Percentiles rank a stretch among this genome's conserved stretches.
Evolutionary conservation across 768 basidiomycete genomes (phyloP).

Genomic region (Pseudohyphozyma bogoriensis): DNA sequence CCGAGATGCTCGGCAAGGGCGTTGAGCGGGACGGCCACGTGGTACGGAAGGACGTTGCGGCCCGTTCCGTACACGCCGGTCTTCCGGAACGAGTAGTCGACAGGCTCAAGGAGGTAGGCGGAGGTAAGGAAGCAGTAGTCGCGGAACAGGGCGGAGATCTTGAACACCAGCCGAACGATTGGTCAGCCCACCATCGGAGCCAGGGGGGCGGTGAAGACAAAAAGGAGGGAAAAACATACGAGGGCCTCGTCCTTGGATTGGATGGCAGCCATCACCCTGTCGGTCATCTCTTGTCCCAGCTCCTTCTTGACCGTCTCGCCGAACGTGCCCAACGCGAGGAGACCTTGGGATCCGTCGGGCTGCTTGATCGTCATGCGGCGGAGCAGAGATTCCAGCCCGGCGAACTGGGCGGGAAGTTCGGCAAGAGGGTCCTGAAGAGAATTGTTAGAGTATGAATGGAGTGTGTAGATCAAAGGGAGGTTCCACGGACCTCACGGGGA

Average conservation of each 20-base stretch:
- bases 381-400: conserved; percentile 34
- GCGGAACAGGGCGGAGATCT: conserved; percentile 35
- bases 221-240: too few relatives aligned
- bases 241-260: background rate
- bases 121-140: conserved; percentile 37
- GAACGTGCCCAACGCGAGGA: conserved; percentile 34
- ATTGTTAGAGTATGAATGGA: background rate
- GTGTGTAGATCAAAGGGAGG: background rate
- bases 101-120: conserved; percentile 38
- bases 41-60: conserved; percentile 32
- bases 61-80: conserved; percentile 36
- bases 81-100: conserved; percentile 29
- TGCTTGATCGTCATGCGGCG: conserved; percentile 36
- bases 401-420: conserved; percentile 34
- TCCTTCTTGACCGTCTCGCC: conserved; percentile 36
- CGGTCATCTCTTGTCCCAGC: conserved; percentile 33
- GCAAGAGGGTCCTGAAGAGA: conserved; percentile 32
- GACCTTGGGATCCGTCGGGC: conserved; percentile 35
- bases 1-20: conserved; percentile 34
- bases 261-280: conserved; percentile 29
- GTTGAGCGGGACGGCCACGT: conserved; percentile 35
- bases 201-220: too few relatives aligned
- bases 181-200: too few relatives aligned
- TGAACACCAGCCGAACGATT: too few relatives aligned
- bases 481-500: background rate